Evolutionary conservation across 495 filamentous ascomycete genomes (phyloP), one percentile per base, ranked within the genome.

Genomic region (Hypoxylon perforatum): DNA sequence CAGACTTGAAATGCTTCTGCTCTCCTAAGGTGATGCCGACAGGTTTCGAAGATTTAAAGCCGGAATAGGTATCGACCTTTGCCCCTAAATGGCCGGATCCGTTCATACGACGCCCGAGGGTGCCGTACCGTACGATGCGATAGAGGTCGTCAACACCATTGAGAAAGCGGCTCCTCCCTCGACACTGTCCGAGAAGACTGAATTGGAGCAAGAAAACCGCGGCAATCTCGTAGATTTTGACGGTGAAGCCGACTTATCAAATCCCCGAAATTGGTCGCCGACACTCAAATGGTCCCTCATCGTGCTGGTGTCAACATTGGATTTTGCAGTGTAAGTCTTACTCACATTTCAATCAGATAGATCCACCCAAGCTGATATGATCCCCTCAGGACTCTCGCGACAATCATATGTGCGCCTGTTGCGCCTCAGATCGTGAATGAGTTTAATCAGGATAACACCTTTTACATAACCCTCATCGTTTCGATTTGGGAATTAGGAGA

Each of bases 401-500:
- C 61, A 17, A 63, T 57, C 33, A 60, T 58, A 17, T 65, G 54
- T 11, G 62, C 66, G 79, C 17, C 82, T 80, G 11, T 72, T 78
- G 52, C 60, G 75, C 28, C 72, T 17, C 55, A 71, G 14, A 67
- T 80, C 5, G 36, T 77, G 57, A 25, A 41, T 0, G 78, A 81
- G 14, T 81, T 82, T 36, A 38, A 59, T 5, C 47, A 61, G 18
- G 61, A 28, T 1, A 63, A 73, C 46, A 46, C 49, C n/a, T 15
- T 62, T 6, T 61, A 75, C 38, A 44, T 57, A 3, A 66, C 65
- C 12, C 57, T 78, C 4, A 42, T 72, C 3, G 75, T 81, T 1
- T 78, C 76, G 7, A 69, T 79, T 9, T 79, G 80, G 58, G 58
- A 83, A 1, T 67, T 86, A 0, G 86, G 86, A 17, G 85, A 84